Conservation (phyloP, 1,284 basidiomycete genomes). For the Phlebopus sp. region DNA sequence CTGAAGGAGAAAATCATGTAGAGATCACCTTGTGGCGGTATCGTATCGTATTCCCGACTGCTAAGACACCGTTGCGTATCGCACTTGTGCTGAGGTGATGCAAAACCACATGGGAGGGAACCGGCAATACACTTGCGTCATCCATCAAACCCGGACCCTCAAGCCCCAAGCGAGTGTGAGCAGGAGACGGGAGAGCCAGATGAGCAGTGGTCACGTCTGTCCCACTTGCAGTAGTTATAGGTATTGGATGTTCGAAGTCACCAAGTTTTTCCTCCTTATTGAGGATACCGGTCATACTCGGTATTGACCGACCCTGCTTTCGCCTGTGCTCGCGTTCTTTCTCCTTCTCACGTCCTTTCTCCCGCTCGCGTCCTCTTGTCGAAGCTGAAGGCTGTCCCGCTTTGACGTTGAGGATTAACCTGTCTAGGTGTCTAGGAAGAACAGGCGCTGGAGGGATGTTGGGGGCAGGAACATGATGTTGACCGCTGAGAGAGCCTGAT, state of each 20-base stretch:
- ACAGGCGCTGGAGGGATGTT: slow-evolving; percentile 83
- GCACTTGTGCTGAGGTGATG: slow-evolving; percentile 96
- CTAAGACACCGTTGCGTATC: slow-evolving; percentile 91
- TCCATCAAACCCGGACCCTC: slow-evolving; percentile 63
- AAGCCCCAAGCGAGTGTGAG: slow-evolving; percentile 29
- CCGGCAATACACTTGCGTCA: slow-evolving; percentile 90
- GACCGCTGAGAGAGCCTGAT: slow-evolving; percentile 19
- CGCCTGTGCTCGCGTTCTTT: slow-evolving; percentile 31
- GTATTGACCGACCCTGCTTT: slow-evolving; percentile 31
- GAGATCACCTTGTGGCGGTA: slow-evolving; percentile 84
- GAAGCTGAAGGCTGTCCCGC: slow-evolving; percentile 30
- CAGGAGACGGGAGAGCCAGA: slow-evolving; percentile 18
- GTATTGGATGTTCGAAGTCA: slow-evolving; percentile 26
- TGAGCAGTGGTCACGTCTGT: slow-evolving; percentile 32
- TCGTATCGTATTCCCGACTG: slow-evolving; percentile 90
- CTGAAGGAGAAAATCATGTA: neutral
- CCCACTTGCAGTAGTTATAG: slow-evolving; percentile 36
- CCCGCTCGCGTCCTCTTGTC: slow-evolving; percentile 34
- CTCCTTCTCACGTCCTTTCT: slow-evolving; percentile 30
- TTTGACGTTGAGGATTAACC: slow-evolving; percentile 83
- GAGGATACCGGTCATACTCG: slow-evolving; percentile 29
- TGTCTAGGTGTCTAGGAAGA: slow-evolving; percentile 90
- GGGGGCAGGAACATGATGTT: slow-evolving; percentile 50
- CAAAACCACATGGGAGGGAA: slow-evolving; percentile 92
- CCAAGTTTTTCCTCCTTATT: slow-evolving; percentile 24